phyloP scores from a whole-genome alignment of 2,329 filamentous ascomycete genomes.

The Domatiomyces globalis region DNA sequence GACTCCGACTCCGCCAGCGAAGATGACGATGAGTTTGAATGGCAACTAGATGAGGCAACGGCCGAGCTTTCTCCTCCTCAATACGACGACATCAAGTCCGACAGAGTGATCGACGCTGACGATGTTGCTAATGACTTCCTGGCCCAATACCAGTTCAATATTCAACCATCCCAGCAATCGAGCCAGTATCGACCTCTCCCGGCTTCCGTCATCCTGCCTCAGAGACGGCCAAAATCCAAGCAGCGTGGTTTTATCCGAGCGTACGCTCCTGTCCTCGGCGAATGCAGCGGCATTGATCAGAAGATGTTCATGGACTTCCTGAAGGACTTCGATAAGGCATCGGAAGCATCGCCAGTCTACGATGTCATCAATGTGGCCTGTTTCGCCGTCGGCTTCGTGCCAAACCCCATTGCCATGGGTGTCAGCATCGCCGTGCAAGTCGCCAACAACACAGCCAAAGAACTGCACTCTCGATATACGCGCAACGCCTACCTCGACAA shows the following conservation, averaged over 20 bases:
- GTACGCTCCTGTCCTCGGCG: slow-evolving; percentile 37
- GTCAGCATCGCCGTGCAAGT: slow-evolving; percentile 11
- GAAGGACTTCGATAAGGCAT: slow-evolving; percentile 29
- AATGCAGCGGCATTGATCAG: slow-evolving; percentile 33
- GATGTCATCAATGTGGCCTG: slow-evolving; percentile 16
- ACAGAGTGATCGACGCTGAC: slow-evolving; percentile 4
- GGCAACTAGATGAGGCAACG: slow-evolving; percentile 13
- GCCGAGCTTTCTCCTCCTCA: slow-evolving; percentile 8
- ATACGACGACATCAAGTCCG: slow-evolving; percentile 5
- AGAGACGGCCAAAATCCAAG: slow-evolving; percentile 37
- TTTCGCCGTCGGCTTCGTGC: slow-evolving; percentile 10
- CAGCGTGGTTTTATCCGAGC: slow-evolving; percentile 39
- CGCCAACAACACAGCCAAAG: slow-evolving; percentile 6
- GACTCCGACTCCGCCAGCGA: slow-evolving; percentile 7
- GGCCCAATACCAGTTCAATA: slow-evolving; percentile 1
- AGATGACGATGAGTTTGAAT: slow-evolving; percentile 9
- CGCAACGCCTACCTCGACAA: slow-evolving; percentile 42
- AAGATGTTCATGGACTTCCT: slow-evolving; percentile 37
- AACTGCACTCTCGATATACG: slow-evolving; percentile 19
- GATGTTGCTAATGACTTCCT: slow-evolving; percentile 8
- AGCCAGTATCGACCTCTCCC: slow-evolving; percentile 11
- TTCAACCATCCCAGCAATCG: neutral
- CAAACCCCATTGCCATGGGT: slow-evolving; percentile 13
- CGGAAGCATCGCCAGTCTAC: slow-evolving; percentile 11
- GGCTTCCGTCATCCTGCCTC: slow-evolving; percentile 39